These are phyloP conservation scores for Aegilops longissima DNA, from an alignment of 176 grass and related monocot species.

Conservation along the genomic window DNA sequence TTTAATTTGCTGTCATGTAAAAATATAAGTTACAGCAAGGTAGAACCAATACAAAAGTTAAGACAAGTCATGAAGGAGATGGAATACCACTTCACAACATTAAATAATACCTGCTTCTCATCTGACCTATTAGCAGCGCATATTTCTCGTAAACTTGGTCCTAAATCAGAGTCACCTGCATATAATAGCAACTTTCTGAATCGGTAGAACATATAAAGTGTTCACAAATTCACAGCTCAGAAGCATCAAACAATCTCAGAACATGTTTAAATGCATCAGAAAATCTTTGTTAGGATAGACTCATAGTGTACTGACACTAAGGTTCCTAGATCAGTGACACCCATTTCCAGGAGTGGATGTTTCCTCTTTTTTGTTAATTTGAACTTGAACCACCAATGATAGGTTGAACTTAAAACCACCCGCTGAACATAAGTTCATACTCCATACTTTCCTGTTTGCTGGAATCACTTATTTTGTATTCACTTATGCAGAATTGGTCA, in stretches of 20 bases:
- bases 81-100: conserved; percentile 21
- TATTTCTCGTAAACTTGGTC: conserved; percentile 78
- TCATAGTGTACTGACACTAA: not conserved
- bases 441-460: not conserved
- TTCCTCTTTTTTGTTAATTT: too few relatives aligned
- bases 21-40: conserved; percentile 16
- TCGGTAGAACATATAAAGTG: conserved; percentile 1
- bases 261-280: conserved; percentile 12
- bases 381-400: not conserved
- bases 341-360: not conserved
- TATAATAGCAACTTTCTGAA: conserved; percentile 22
- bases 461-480: not conserved
- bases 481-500: not conserved
- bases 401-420: not conserved
- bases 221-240: conserved; percentile 1
- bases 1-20: conserved; percentile 77
- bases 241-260: not conserved
- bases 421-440: not conserved
- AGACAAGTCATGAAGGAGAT: conserved; percentile 13
- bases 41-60: conserved; percentile 7
- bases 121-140: conserved; percentile 85
- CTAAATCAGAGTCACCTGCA: conserved; percentile 65
- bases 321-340: not conserved
- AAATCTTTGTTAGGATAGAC: not conserved
- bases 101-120: conserved; percentile 83